phyloP scores from a whole-genome alignment of 495 filamentous ascomycete species.

The Collariella sp. region DNA sequence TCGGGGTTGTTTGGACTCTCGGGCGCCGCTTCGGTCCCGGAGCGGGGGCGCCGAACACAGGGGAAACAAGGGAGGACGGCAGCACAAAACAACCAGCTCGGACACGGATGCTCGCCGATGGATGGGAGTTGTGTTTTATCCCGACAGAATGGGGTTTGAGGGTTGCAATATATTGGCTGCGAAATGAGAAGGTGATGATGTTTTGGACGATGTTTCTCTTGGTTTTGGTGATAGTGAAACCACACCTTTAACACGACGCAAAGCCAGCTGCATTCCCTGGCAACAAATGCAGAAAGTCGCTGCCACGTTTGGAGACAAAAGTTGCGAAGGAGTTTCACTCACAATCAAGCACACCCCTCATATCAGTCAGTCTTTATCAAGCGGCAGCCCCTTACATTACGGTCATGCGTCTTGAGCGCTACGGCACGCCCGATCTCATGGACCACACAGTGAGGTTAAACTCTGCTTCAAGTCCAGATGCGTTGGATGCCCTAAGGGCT shows the following conservation, averaged over 20 bases:
- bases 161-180: too few relatives aligned
- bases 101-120: not conserved
- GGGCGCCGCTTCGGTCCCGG: conserved; percentile 17
- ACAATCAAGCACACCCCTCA: not conserved
- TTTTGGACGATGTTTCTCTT: too few relatives aligned
- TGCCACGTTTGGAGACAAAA: not conserved
- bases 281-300: too few relatives aligned
- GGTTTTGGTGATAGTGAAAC: not conserved
- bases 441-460: not conserved
- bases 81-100: not conserved
- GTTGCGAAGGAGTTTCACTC: not conserved
- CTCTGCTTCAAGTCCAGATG: conserved; percentile 2
- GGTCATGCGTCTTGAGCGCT: conserved; percentile 1
- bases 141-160: not conserved
- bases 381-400: not conserved
- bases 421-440: not conserved
- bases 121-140: not conserved
- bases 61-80: not conserved
- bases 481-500: conserved; percentile 9
- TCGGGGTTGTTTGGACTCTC: not conserved
- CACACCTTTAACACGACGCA: too few relatives aligned
- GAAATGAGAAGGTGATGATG: too few relatives aligned
- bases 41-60: not conserved
- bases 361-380: not conserved
- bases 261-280: too few relatives aligned